These are phyloP conservation scores for Pistacia atlantica DNA, from an alignment of 345 rosid genomes.

Conservation along the genomic window DNA sequence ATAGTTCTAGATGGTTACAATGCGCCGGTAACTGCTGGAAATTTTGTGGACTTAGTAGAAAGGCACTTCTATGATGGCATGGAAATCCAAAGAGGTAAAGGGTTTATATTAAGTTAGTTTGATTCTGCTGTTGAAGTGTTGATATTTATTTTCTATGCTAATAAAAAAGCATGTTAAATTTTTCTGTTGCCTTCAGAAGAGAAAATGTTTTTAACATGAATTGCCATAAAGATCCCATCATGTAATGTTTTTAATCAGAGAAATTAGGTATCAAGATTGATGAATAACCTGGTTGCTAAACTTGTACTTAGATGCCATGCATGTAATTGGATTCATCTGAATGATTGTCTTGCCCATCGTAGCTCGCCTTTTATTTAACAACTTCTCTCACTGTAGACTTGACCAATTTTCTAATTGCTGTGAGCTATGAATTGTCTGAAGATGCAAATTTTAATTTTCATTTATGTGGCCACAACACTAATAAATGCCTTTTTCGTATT, in stretches of 20 bases:
- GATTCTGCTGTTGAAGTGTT: conserved; percentile 9
- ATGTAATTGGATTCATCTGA: not conserved
- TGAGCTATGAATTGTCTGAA: not conserved
- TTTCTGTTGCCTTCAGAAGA: not conserved
- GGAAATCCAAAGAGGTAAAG: conserved; percentile 95
- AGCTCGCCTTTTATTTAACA: not conserved
- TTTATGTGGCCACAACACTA: not conserved
- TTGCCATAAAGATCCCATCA: not conserved
- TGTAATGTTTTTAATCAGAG: not conserved
- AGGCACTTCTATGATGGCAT: conserved; percentile 96
- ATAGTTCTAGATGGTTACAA: conserved; percentile 95
- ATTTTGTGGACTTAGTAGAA: conserved; percentile 87
- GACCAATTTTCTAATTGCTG: not conserved
- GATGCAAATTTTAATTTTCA: not conserved
- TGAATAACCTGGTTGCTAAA: not conserved
- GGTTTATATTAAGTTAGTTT: not conserved
- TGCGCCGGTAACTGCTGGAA: conserved; percentile 95
- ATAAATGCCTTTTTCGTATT: not conserved
- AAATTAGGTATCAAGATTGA: not conserved
- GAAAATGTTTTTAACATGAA: not conserved
- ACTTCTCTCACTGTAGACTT: not conserved
- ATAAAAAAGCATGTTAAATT: not conserved
- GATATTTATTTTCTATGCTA: not conserved
- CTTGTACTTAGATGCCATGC: not conserved
- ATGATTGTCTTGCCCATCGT: not conserved